These are phyloP conservation scores for Eucalyptus coolabah DNA, from an alignment of 345 rosid species.

Conservation along the genomic window DNA sequence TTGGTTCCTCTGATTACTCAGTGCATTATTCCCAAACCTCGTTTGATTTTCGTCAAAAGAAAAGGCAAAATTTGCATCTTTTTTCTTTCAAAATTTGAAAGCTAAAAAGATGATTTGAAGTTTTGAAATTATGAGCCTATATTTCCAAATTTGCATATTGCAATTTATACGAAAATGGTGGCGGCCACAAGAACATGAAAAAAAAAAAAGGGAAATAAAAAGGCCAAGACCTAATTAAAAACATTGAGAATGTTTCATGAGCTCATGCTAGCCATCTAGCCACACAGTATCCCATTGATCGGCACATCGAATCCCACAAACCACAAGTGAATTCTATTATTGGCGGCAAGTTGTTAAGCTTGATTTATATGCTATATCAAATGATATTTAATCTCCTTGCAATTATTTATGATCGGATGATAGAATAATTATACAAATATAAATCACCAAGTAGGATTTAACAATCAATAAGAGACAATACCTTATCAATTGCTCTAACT, in stretches of 20 bases:
- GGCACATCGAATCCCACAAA: neutral
- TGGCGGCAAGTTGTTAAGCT: neutral
- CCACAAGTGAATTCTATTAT: neutral
- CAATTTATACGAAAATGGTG: neutral
- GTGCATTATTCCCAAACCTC: neutral
- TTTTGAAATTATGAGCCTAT: neutral
- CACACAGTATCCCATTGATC: neutral
- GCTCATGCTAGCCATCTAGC: neutral
- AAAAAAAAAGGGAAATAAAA: neutral
- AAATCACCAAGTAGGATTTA: neutral
- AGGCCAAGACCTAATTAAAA: neutral
- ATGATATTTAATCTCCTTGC: neutral
- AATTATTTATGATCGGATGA: neutral
- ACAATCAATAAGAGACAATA: neutral
- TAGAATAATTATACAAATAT: neutral
- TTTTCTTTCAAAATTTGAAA: neutral
- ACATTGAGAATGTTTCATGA: neutral
- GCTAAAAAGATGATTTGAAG: neutral
- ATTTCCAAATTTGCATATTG: neutral
- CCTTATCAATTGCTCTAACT: accelerated
- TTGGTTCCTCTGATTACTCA: neutral
- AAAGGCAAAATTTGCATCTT: neutral
- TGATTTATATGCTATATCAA: neutral
- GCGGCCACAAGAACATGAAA: neutral
- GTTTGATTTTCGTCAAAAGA: neutral